Conservation (phyloP, 106 monocot species). For the Acanthochlamys bracteata region DNA sequence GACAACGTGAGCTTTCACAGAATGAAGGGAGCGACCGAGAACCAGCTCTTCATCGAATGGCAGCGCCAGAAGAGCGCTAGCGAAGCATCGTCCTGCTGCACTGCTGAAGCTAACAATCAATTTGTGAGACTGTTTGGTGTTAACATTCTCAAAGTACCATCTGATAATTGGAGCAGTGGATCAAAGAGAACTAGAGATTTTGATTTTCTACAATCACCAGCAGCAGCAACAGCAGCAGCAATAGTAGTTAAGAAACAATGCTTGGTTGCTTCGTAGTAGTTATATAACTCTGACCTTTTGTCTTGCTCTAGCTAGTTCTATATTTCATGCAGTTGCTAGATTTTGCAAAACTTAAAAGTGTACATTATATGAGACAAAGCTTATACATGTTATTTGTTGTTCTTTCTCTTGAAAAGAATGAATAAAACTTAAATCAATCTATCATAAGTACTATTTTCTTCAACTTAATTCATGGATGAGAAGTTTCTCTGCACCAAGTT, state of each 20-base stretch:
- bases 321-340: too few species aligned
- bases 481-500: too few species aligned
- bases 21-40: slow-evolving; percentile 17
- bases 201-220: slow-evolving; percentile 1
- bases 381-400: too few species aligned
- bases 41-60: slow-evolving; percentile 37
- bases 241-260: slow-evolving; percentile 7
- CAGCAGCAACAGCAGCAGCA: neutral
- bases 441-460: too few species aligned
- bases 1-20: slow-evolving; percentile 36
- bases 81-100: neutral
- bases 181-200: slow-evolving; percentile 10
- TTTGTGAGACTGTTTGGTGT: slow-evolving; percentile 50
- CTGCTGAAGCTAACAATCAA: neutral
- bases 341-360: too few species aligned
- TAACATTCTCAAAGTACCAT: slow-evolving; percentile 14
- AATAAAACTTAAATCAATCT: too few species aligned
- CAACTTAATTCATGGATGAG: too few species aligned
- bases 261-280: slow-evolving; percentile 1
- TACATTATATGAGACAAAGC: neutral
- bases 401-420: too few species aligned
- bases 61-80: neutral
- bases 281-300: neutral
- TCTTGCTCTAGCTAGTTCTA: too few species aligned
- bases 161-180: neutral